Evolutionary conservation across 768 basidiomycete species (phyloP).

Genomic region (Phanerodontia chrysosporium): DNA sequence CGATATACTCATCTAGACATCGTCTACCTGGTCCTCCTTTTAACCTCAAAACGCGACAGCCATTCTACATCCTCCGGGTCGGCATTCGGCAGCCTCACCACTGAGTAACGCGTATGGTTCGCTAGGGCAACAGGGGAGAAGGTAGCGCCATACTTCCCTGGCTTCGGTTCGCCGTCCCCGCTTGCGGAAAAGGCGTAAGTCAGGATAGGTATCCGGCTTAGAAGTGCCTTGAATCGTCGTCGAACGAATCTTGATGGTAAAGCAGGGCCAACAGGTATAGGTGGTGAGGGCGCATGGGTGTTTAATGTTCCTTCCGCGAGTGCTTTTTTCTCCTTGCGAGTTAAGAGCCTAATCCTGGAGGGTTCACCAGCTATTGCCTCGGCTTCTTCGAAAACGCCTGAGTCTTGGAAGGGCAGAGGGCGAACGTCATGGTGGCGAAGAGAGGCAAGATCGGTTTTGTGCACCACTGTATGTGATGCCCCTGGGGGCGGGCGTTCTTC

Average conservation of each 20-base stretch:
- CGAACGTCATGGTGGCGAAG: conserved; percentile 28
- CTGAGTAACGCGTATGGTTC: neutral
- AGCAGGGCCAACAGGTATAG: neutral
- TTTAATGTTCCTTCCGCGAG: neutral
- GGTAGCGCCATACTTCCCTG: conserved; percentile 10
- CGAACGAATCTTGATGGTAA: conserved; percentile 30
- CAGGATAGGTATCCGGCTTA: conserved; percentile 57
- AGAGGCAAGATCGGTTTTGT: conserved; percentile 9
- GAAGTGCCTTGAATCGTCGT: conserved; percentile 55
- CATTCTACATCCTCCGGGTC: neutral
- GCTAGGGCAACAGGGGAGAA: neutral
- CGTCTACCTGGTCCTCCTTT: neutral
- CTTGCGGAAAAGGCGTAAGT: conserved; percentile 24
- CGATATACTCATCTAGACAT: neutral
- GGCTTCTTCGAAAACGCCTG: conserved; percentile 41
- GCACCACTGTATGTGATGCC: neutral
- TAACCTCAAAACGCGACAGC: neutral
- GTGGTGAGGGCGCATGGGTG: neutral
- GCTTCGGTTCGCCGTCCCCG: neutral
- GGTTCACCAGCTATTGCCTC: conserved; percentile 37
- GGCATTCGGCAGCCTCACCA: neutral
- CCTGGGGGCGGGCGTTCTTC: conserved; percentile 3
- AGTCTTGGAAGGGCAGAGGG: conserved; percentile 38
- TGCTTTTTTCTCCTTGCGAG: conserved; percentile 4
- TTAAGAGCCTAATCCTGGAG: conserved; percentile 15